Evolutionary conservation across 2,329 filamentous ascomycete species (phyloP).

Genomic region (Cladophialophora immunda): DNA sequence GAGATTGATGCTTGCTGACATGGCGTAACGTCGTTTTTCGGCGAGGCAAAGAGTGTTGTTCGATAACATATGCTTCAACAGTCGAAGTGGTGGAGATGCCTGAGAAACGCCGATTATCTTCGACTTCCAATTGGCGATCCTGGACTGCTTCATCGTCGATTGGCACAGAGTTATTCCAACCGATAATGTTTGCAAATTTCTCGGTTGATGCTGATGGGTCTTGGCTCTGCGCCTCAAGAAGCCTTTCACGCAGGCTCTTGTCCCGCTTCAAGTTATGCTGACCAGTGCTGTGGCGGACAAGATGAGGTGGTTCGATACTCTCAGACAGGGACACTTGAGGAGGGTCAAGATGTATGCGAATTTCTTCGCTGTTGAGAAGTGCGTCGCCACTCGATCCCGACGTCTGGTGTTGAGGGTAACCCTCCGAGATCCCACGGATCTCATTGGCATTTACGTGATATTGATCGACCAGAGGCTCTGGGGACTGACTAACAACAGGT

Average conservation of each 20-base stretch:
- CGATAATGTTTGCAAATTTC: constrained; percentile 59
- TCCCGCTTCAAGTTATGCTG: constrained; percentile 35
- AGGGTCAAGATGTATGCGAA: constrained; percentile 19
- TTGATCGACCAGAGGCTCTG: constrained; percentile 11
- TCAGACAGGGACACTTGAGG: constrained; percentile 1
- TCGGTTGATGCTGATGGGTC: constrained; percentile 54
- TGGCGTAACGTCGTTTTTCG: constrained; percentile 60
- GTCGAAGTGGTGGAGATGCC: constrained; percentile 62
- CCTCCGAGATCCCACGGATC: not conserved
- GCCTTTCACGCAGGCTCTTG: constrained; percentile 47
- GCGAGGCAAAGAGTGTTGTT: constrained; percentile 53
- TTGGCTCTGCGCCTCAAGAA: constrained; percentile 43
- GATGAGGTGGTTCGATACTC: constrained; percentile 9
- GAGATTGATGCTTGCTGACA: constrained; percentile 61
- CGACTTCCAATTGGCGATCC: constrained; percentile 33
- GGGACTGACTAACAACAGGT: not conserved
- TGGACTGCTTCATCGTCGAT: constrained; percentile 16
- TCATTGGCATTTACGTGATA: not conserved
- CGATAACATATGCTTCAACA: constrained; percentile 64
- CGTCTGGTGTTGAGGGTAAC: not conserved
- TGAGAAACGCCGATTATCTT: constrained; percentile 56
- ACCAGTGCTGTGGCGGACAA: constrained; percentile 15
- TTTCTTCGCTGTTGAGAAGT: constrained; percentile 23
- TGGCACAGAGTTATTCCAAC: constrained; percentile 52
- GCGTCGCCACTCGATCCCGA: not conserved